Conservation (phyloP, 2,329 filamentous ascomycete genomes). For the Didymella keratinophila region DNA sequence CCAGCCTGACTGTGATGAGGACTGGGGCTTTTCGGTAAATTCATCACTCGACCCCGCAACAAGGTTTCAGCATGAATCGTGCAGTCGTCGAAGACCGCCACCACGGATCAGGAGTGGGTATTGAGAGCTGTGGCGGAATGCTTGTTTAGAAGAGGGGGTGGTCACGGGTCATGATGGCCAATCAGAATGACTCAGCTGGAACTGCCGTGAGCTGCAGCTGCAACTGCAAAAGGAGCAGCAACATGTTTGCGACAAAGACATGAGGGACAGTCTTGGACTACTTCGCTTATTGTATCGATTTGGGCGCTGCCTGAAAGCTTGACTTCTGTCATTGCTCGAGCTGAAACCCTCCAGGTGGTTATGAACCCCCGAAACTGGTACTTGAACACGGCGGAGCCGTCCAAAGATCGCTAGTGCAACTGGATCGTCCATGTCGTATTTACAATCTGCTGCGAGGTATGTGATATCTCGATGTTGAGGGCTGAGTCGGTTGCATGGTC, state of each 20-base stretch:
- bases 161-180: constrained; percentile 5
- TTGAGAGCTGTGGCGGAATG: constrained; percentile 3
- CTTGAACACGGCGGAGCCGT: background rate
- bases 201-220: background rate
- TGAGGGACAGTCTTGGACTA: background rate
- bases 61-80: constrained; percentile 2
- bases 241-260: background rate
- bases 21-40: constrained; percentile 28
- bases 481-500: background rate
- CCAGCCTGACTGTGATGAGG: background rate
- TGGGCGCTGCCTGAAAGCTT: background rate
- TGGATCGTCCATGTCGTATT: background rate
- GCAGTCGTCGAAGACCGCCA: constrained; percentile 17
- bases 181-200: background rate
- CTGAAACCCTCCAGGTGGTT: background rate
- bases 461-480: no score
- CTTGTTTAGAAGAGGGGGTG: constrained; percentile 21
- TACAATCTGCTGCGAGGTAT: background rate
- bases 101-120: constrained; percentile 13
- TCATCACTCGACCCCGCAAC: constrained; percentile 25
- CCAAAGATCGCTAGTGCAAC: background rate
- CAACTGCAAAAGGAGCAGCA: background rate
- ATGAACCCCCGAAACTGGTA: background rate
- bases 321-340: background rate
- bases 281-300: constrained; percentile 1